Evolutionary conservation across 139 green algal genomes (phyloP).

Genomic region (Micractinium conductrix): DNA sequence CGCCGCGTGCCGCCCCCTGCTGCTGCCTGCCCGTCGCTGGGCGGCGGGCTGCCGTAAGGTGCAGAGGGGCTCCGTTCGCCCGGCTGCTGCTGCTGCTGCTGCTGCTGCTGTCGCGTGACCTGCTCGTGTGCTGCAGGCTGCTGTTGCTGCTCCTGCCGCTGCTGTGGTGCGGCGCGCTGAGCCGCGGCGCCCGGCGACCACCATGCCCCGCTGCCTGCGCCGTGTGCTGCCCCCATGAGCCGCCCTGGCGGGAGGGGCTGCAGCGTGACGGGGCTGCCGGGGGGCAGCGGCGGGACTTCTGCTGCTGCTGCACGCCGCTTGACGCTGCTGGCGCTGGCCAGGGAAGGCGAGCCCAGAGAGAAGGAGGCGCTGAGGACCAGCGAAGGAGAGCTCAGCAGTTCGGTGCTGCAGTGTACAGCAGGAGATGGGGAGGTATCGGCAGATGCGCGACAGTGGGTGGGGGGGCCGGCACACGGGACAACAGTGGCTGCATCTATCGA

Average conservation of each 20-base stretch:
- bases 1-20: not conserved
- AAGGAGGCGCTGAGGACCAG: not conserved
- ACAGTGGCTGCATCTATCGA: too few species aligned
- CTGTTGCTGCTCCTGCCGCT: not conserved
- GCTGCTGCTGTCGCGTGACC: not conserved
- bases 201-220: not conserved
- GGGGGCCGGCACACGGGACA: not conserved
- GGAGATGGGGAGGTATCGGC: not conserved
- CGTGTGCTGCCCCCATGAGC: not conserved
- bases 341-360: not conserved
- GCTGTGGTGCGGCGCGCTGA: not conserved
- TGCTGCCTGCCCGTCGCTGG: too few species aligned
- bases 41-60: too few species aligned
- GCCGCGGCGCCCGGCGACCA: not conserved
- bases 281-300: not conserved
- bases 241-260: not conserved
- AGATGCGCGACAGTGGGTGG: too few species aligned
- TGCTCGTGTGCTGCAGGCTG: not conserved
- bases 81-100: too few species aligned
- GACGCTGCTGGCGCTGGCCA: not conserved
- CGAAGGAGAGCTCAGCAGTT: not conserved
- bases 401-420: not conserved
- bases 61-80: too few species aligned
- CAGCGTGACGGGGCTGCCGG: constrained; percentile 12
- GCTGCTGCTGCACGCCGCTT: not conserved